Percentiles rank a stretch among this genome's conserved stretches.
phyloP scores from a whole-genome alignment of 2,329 filamentous ascomycete genomes.

The Drechslerella coelobrocha region DNA sequence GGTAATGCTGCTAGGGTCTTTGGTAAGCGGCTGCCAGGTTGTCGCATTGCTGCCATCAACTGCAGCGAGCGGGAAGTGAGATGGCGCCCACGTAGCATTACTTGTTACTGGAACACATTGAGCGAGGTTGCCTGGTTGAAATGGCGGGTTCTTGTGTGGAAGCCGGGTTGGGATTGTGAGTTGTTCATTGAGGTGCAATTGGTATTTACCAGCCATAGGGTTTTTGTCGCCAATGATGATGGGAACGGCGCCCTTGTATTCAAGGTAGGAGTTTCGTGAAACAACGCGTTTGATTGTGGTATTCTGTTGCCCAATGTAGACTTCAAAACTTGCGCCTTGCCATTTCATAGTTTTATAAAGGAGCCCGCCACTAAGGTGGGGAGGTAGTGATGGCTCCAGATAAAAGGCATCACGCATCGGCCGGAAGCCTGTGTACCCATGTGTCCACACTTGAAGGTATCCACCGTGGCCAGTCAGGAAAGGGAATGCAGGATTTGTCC shows the following conservation, averaged over 20 bases:
- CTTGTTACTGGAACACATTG: constrained; percentile 69
- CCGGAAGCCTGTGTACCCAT: constrained; percentile 71
- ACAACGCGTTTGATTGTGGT: constrained; percentile 67
- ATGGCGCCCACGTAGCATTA: constrained; percentile 63
- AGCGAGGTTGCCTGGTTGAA: constrained; percentile 66
- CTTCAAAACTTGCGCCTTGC: constrained; percentile 54
- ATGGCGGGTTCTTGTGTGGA: constrained; percentile 64
- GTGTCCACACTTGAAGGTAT: constrained; percentile 71
- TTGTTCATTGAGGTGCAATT: constrained; percentile 62
- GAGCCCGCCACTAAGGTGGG: constrained; percentile 63
- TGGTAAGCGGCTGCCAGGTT: constrained; percentile 69
- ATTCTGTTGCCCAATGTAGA: constrained; percentile 58
- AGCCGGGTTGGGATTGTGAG: constrained; percentile 68
- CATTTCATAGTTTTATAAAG: constrained; percentile 54
- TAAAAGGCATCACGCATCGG: constrained; percentile 67
- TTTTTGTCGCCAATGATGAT: constrained; percentile 62
- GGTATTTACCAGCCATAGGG: constrained; percentile 58
- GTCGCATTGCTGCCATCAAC: constrained; percentile 72
- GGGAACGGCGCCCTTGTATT: constrained; percentile 56
- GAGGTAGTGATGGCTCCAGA: constrained; percentile 70
- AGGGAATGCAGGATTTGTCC: constrained; percentile 72
- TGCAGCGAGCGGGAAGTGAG: constrained; percentile 73
- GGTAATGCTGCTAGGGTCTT: constrained; percentile 64
- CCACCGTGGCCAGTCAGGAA: constrained; percentile 76
- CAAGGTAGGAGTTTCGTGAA: constrained; percentile 27